Base-by-base conservation (phyloP, 805 yeast species). In the Candida xyloterini region DNA sequence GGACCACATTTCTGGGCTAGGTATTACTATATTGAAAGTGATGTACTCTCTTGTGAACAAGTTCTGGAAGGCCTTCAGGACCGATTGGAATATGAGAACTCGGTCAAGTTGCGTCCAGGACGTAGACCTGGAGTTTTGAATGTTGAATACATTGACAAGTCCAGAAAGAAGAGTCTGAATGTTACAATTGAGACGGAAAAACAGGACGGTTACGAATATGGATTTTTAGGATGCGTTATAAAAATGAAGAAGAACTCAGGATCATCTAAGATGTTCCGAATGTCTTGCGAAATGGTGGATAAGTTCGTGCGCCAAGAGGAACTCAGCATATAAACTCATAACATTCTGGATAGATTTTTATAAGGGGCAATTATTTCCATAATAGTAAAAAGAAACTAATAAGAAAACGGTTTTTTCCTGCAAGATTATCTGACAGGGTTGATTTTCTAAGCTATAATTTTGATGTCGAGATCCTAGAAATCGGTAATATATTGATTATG, bases 211-310 rank as follows among this genome's bases (percentile, higher is more conserved):
- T 38, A 44, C 10, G 62, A 59, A 29, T 59, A 43, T 42, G 66
- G 65, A 11, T 61, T 61, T 35, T 53, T 60, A 4, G 66, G 66
- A 3, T 59, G 65, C 38, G 55, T 54, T 22, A 40, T 59, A 6
- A 55, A 52, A 14, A 30, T 61, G 15, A 26, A 37, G 7, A 57
- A 51, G 32, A 21, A 48, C 8, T 44, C 45, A 4, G 63, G 63
- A 1, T 38, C 44, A 9, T 37, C 40, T 14, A 50, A 47, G 10
- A 40, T 47, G 30, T 47, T 50, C 33, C 46, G 42, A 14, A 20
- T 34, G 8, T 58, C 56, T 38, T 51, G 60, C 33, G 41, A 43
- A 7, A 40, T 43, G 9, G 38, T 51, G 25, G 50, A 51, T 26
- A 31, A 41, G 15, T 34, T 43, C 10, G 24, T 51, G n/a, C 40